These are phyloP conservation scores for Fusarium nematophilum DNA, from an alignment of 2,329 filamentous ascomycete species.

Conservation along the genomic window DNA sequence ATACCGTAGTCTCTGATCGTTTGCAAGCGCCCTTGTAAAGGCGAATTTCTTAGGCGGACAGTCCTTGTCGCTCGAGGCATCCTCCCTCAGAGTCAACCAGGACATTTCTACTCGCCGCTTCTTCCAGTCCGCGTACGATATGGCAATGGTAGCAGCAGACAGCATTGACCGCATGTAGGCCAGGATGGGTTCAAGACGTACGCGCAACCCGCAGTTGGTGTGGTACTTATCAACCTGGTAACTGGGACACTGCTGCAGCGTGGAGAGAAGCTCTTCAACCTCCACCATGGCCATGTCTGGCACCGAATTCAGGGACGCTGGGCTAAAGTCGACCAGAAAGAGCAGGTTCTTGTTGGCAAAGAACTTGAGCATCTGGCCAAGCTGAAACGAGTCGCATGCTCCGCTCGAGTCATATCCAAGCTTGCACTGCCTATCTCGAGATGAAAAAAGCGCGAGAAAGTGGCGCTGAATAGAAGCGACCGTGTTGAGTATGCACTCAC, in stretches of 20 bases:
- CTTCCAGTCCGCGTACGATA: conserved; percentile 61
- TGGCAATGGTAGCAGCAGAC: conserved; percentile 56
- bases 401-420: conserved; percentile 79
- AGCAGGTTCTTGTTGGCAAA: conserved; percentile 71
- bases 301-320: conserved; percentile 57
- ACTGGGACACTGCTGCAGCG: conserved; percentile 72
- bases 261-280: conserved; percentile 68
- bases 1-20: conserved; percentile 61
- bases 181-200: conserved; percentile 72
- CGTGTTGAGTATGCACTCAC: conserved; percentile 74
- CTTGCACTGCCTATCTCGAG: conserved; percentile 75
- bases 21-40: conserved; percentile 63
- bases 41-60: conserved; percentile 50
- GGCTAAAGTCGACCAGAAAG: conserved; percentile 67
- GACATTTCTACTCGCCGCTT: conserved; percentile 52
- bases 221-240: conserved; percentile 83
- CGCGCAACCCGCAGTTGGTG: conserved; percentile 77
- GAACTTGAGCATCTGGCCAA: conserved; percentile 82
- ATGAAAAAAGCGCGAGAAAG: conserved; percentile 75
- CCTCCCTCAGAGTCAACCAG: conserved; percentile 51
- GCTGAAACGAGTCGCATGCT: conserved; percentile 81
- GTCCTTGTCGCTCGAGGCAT: conserved; percentile 25
- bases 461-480: conserved; percentile 76
- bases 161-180: conserved; percentile 72
- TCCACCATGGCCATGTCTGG: conserved; percentile 68